Base-by-base conservation (phyloP, 2,329 filamentous ascomycete genomes). In the Clarireedia sp. region DNA sequence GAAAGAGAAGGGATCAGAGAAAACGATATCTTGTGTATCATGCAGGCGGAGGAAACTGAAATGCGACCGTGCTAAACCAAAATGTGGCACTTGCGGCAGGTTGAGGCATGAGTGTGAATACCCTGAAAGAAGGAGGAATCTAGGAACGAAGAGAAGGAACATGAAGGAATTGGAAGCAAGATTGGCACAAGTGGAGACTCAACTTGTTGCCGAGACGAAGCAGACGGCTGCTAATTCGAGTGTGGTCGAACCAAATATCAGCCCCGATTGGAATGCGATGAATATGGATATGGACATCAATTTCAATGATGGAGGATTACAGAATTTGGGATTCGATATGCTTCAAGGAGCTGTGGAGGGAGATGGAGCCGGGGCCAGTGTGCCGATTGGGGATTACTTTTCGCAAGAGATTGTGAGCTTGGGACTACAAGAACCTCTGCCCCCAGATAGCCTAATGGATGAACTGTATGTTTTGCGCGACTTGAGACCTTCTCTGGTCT, bases 91-190 rank as follows among this genome's bases (percentile, higher is more conserved):
- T 19, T 96, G 92, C 70, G 75, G 81, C 53, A 82, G 87, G 62
- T 73, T 91, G 47, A 80, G 83, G 51, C 83, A 86, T 68, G 85
- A 89, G 52, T 96, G 92, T 71, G 79, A 87, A 55, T 96, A 95
- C 70, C 91, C 95, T 59, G 89, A 95, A 72, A 87, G 90, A 55
- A 80, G 90, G 66, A 85, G 89, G 72, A 96, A 95, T 74, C 89
- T 89, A 54, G 87, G 89, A 4, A 86, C 89, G 19, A 96, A 95
- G 74, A 79, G 90, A 66, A 85, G 88, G 62, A 96, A 96, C 70
- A 91, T 96, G 59, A 94, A 88, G 73, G 86, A 94, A 68, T 75
- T 96, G 56, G 92, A 96, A 71, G 89, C 89, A 61, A 81, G 92
- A 66, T 74, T 96, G 68, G 73, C 89, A 92, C 38, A 91, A 94